Evolutionary conservation across 257 asterid genomes (phyloP).

Genomic region (Echites panduratus): DNA sequence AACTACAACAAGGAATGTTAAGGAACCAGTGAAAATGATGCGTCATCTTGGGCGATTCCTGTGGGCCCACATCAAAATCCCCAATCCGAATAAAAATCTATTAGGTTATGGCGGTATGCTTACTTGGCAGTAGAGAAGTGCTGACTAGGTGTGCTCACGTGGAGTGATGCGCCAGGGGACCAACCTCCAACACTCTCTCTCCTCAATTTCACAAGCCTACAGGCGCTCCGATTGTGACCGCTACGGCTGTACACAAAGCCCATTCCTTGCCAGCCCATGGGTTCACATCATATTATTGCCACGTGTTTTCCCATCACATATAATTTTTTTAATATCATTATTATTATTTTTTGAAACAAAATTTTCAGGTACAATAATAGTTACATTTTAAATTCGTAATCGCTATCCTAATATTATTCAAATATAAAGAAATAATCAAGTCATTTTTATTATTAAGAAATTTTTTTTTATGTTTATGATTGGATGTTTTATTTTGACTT

Average conservation of each 20-base stretch:
- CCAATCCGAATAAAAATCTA: conserved; percentile 14
- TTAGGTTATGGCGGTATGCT: conserved; percentile 6
- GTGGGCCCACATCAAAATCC: conserved; percentile 28
- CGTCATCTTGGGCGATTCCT: conserved; percentile 27
- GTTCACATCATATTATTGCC: conserved; percentile 31
- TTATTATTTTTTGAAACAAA: no score
- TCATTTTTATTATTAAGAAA: no score
- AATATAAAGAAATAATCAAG: no score
- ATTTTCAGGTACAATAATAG: neutral
- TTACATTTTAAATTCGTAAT: no score
- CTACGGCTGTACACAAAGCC: conserved; percentile 39
- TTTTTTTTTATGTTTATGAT: no score
- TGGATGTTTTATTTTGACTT: no score
- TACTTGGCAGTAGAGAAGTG: conserved; percentile 30
- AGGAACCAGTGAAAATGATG: conserved; percentile 3
- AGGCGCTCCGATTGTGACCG: conserved; percentile 24
- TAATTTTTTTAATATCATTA: no score
- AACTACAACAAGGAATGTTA: neutral
- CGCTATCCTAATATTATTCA: no score
- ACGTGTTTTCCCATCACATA: conserved; percentile 12
- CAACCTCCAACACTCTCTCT: conserved; percentile 29
- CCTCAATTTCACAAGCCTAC: conserved; percentile 30
- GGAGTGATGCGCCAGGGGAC: conserved; percentile 44
- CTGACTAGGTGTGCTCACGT: conserved; percentile 49
- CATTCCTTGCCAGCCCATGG: conserved; percentile 40